phyloP scores from a whole-genome alignment of 345 rosid genomes.

The Dipteronia dyeriana region DNA sequence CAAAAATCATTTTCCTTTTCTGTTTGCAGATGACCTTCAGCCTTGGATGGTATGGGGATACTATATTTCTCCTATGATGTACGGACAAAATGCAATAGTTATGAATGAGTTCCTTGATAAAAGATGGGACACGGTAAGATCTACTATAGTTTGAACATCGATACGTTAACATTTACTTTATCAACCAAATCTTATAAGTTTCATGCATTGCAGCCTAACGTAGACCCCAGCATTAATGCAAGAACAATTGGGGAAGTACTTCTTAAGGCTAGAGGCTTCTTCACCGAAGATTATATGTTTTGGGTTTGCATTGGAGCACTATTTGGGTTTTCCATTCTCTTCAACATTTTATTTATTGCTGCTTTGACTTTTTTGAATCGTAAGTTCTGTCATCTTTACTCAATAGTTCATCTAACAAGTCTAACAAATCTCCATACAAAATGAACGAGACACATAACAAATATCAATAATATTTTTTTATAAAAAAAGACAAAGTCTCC shows the following conservation, averaged over 20 bases:
- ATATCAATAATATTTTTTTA: too few relatives aligned
- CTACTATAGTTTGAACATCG: neutral
- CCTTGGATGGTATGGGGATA: slow-evolving; percentile 88
- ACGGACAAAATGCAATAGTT: slow-evolving; percentile 87
- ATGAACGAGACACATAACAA: too few relatives aligned
- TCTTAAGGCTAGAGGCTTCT: slow-evolving; percentile 67
- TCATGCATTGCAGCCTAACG: slow-evolving; percentile 46
- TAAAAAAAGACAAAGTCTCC: too few relatives aligned
- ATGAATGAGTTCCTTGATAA: slow-evolving; percentile 85
- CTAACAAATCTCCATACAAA: too few relatives aligned
- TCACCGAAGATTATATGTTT: slow-evolving; percentile 65
- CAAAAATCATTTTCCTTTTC: slow-evolving; percentile 11
- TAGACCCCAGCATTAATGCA: slow-evolving; percentile 47
- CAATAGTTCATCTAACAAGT: too few relatives aligned
- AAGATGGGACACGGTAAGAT: slow-evolving; percentile 75
- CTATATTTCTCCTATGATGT: slow-evolving; percentile 92
- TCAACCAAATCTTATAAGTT: neutral
- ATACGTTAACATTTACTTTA: too few relatives aligned
- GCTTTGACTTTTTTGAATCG: slow-evolving; percentile 79
- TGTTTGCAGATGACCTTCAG: slow-evolving; percentile 60
- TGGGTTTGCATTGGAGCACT: slow-evolving; percentile 84
- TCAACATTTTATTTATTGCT: slow-evolving; percentile 66
- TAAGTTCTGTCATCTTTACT: slow-evolving; percentile 38
- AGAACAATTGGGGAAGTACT: slow-evolving; percentile 77
- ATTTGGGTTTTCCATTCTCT: slow-evolving; percentile 68